phyloP scores from a whole-genome alignment of 148 eudicot genomes.

The Chenopodium suecicum region DNA sequence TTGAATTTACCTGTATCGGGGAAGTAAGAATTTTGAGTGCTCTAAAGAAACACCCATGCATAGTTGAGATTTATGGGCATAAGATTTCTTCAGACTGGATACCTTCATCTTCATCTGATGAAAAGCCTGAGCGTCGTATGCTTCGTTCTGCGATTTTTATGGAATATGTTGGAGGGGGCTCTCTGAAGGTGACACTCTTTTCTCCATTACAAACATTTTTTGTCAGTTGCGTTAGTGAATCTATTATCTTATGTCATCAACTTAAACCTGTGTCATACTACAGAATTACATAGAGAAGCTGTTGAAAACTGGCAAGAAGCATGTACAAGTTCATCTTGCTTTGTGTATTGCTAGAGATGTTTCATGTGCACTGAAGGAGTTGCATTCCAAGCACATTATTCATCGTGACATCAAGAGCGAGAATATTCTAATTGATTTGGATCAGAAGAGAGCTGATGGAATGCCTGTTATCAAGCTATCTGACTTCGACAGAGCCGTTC shows the following conservation, averaged over 20 bases:
- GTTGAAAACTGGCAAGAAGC: conserved; percentile 62
- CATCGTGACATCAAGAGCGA: conserved; percentile 97
- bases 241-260: conserved; percentile 4
- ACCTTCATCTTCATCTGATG: conserved; percentile 49
- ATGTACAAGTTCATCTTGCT: conserved; percentile 50
- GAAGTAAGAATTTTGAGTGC: conserved; percentile 81
- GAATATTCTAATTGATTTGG: conserved; percentile 77
- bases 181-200: conserved; percentile 58
- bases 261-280: conserved; percentile 6
- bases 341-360: conserved; percentile 74
- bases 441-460: conserved; percentile 62
- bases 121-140: conserved; percentile 51
- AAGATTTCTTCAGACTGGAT: conserved; percentile 75
- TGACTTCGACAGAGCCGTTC: conserved; percentile 90
- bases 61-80: conserved; percentile 84
- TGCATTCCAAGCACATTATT: conserved; percentile 79
- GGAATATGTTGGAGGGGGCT: conserved; percentile 93
- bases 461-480: conserved; percentile 78
- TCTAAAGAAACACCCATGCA: conserved; percentile 69
- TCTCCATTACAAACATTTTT: neutral
- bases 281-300: conserved; percentile 73
- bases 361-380: conserved; percentile 69
- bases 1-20: conserved; percentile 80
- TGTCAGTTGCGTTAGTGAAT: neutral
- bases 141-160: conserved; percentile 72